phyloP scores from a whole-genome alignment of 2,329 filamentous ascomycete species.

The Drechslerella stenobrocha region DNA sequence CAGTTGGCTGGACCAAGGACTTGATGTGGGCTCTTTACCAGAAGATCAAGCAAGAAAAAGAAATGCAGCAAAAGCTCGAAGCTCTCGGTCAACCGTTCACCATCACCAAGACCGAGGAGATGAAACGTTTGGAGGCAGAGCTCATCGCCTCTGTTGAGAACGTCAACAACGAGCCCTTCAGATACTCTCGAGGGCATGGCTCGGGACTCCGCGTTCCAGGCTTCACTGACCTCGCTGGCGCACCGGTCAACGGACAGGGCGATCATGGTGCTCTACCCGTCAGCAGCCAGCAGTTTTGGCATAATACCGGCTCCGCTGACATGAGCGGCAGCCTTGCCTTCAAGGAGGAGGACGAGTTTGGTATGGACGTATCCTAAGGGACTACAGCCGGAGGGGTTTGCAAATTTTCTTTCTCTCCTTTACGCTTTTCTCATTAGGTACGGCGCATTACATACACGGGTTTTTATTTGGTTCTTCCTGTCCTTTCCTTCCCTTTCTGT shows the following conservation, averaged over 20 bases:
- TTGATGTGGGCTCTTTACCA: constrained; percentile 95
- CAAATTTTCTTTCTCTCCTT: constrained; percentile 40
- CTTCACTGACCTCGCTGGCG: constrained; percentile 87
- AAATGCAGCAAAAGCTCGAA: constrained; percentile 67
- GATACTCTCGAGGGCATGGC: constrained; percentile 80
- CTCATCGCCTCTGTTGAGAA: constrained; percentile 82
- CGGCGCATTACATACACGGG: constrained; percentile 47
- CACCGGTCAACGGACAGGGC: constrained; percentile 62
- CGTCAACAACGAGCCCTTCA: constrained; percentile 71
- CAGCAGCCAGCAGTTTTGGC: constrained; percentile 72
- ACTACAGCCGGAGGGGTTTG: constrained; percentile 56
- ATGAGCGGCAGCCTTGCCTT: constrained; percentile 70
- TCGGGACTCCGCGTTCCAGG: constrained; percentile 87
- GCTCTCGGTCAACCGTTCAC: constrained; percentile 75
- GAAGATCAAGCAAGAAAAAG: constrained; percentile 76
- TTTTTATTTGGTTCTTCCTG: constrained; percentile 36
- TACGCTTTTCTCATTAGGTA: constrained; percentile 46
- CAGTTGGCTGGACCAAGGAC: constrained; percentile 95
- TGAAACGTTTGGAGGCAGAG: constrained; percentile 93
- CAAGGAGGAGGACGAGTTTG: constrained; percentile 93
- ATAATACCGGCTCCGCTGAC: constrained; percentile 59
- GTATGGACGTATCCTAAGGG: constrained; percentile 69
- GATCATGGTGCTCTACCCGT: constrained; percentile 60
- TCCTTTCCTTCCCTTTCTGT: constrained; percentile 43
- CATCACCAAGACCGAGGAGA: constrained; percentile 84